phyloP scores from a whole-genome alignment of 1,139 yeast species.

The Zygosaccharomyces sapae region DNA sequence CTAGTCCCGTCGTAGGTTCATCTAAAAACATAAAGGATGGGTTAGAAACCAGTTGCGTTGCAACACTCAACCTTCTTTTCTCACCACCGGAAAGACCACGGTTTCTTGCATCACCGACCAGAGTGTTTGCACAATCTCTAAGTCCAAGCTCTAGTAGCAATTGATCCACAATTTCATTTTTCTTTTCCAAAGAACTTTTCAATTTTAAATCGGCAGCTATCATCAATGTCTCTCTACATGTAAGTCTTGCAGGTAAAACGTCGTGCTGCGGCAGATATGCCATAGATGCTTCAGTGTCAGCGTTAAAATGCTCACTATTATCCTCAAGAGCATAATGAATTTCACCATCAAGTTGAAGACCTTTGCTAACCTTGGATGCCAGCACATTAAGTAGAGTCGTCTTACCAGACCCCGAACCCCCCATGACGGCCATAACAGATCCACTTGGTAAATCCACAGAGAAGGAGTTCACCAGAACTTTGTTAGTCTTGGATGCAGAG shows the following conservation, averaged over 20 bases:
- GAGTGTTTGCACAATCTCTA: conserved; percentile 54
- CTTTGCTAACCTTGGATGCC: conserved; percentile 52
- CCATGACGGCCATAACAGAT: conserved; percentile 34
- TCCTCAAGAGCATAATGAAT: conserved; percentile 25
- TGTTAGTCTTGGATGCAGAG: conserved; percentile 25
- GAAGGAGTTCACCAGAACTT: conserved; percentile 23
- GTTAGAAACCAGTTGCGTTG: conserved; percentile 68
- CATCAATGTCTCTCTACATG: conserved; percentile 64
- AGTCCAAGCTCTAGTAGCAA: conserved; percentile 59
- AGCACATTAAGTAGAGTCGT: conserved; percentile 73
- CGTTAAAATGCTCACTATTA: neutral
- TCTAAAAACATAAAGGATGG: conserved; percentile 77
- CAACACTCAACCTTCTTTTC: conserved; percentile 71
- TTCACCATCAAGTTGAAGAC: conserved; percentile 41
- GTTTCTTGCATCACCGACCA: conserved; percentile 49
- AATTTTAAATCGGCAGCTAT: conserved; percentile 70
- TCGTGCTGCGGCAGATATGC: conserved; percentile 81
- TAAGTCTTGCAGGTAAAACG: conserved; percentile 62
- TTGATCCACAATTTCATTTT: conserved; percentile 51
- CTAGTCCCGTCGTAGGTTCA: conserved; percentile 88
- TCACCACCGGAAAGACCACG: conserved; percentile 74
- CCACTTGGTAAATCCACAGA: conserved; percentile 31
- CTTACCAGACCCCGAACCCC: conserved; percentile 71
- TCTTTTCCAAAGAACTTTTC: conserved; percentile 42
- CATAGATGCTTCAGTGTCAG: conserved; percentile 23